phyloP scores from a whole-genome alignment of 169 alveolate genomes.

The Sarcocystis neurona region DNA sequence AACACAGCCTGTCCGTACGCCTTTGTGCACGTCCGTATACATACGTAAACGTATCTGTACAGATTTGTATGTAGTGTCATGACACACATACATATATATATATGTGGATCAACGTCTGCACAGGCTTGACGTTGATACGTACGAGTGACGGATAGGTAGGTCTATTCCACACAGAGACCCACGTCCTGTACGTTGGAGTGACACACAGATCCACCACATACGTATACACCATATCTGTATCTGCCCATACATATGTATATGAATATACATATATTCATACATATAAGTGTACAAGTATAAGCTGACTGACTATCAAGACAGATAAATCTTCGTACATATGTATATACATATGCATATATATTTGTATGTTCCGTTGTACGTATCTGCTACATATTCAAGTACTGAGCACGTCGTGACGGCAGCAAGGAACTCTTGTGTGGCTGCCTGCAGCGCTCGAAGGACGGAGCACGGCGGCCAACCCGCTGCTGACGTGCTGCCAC shows the following conservation, averaged over 20 bases:
- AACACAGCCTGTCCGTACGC: background rate
- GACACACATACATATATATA: background rate
- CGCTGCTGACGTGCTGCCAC: too few relatives aligned
- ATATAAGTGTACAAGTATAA: slow-evolving; percentile 66
- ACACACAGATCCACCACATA: too few relatives aligned
- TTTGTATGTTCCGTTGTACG: too few relatives aligned
- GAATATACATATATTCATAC: background rate
- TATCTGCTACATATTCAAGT: too few relatives aligned
- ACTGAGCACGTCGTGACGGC: too few relatives aligned
- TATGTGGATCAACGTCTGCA: background rate
- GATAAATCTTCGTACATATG: background rate
- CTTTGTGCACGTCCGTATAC: background rate
- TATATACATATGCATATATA: too few relatives aligned
- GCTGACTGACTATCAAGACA: slow-evolving; percentile 8
- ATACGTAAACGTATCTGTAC: background rate
- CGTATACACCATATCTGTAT: background rate
- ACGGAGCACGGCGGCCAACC: too few relatives aligned
- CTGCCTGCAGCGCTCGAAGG: too few relatives aligned
- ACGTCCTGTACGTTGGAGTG: background rate
- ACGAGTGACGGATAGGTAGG: background rate
- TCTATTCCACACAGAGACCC: background rate
- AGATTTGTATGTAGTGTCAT: background rate
- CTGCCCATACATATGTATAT: background rate
- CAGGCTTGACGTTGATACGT: background rate
- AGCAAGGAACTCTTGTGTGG: too few relatives aligned